Evolutionary conservation across 768 basidiomycete genomes (phyloP), one percentile per base, ranked within the genome.

Genomic region (Trametes punicea): DNA sequence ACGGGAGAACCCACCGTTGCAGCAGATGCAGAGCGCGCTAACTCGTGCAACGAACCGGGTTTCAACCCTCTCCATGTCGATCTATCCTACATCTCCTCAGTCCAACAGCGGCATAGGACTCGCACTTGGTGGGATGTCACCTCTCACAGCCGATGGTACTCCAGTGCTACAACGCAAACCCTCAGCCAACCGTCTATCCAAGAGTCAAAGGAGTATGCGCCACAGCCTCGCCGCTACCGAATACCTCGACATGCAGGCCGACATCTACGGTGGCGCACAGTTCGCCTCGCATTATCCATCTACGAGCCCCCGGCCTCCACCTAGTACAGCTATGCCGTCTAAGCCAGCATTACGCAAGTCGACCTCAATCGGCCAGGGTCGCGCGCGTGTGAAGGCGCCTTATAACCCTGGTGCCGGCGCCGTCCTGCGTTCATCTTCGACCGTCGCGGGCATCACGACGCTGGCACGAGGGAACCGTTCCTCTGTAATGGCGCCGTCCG

Each of bases 361-460:
- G 39, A 50, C 61, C 20, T 60, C 56, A 2, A 49, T 56, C 23
- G 26, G 36, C 18, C 63, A 62, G 54, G 81, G 79, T 53, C 82
- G 87, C 33, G 80, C 79, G 44, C 80, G 80, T 31, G 83, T 88
- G 61, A 85, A 87, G 67, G 87, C 86, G 8, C 78, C 85, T 6
- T 86, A 89, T 64, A 77, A 80, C 8, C 75, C 79, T 4, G 76
- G 81, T 4, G 13, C 40, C 6, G 48, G 46, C 68, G 75, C 34
- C 79, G 82, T 69, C 77, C 79, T 64, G 13, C 82, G 82, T 38
- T 73, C 74, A 25, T 85, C 85, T 13, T 72, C 74, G 18, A 69
- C 77, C 39, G 73, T 62, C 18, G 50, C 61, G 30, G 55, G 57
- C n/a, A 56, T 59, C 21, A 45, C 62, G 1, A 46, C 55, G 15